These are phyloP conservation scores for Talaromyces sp. DNA, from an alignment of 2,329 filamentous ascomycete genomes.

Conservation along the genomic window DNA sequence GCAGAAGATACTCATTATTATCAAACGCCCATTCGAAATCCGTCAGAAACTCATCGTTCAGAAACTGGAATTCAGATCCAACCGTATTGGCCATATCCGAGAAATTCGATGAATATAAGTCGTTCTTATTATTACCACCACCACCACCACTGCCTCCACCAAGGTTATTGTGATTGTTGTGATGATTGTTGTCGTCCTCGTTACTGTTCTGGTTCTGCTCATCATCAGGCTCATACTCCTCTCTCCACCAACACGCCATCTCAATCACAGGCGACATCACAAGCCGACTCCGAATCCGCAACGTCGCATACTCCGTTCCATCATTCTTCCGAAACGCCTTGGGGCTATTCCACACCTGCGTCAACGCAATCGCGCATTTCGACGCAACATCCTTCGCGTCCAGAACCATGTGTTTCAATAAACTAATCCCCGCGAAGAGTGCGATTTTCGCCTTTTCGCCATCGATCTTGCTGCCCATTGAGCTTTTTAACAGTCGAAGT, in stretches of 20 bases:
- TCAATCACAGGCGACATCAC: conserved; percentile 35
- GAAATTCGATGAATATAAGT: neutral
- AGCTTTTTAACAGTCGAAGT: conserved; percentile 37
- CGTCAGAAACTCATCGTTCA: conserved; percentile 36
- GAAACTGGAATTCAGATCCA: conserved; percentile 13
- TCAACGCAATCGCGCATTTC: conserved; percentile 31
- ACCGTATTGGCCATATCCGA: neutral
- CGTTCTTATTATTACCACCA: neutral
- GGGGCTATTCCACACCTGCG: conserved; percentile 38
- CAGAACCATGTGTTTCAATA: conserved; percentile 35
- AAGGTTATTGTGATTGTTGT: conserved; percentile 2
- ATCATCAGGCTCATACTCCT: conserved; percentile 32
- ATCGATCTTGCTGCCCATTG: conserved; percentile 28
- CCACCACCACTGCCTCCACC: no score
- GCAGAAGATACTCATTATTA: conserved; percentile 27
- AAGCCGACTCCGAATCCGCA: conserved; percentile 39
- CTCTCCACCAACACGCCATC: conserved; percentile 41
- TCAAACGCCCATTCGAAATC: conserved; percentile 36
- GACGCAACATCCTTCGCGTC: conserved; percentile 33
- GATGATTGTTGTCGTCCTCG: neutral
- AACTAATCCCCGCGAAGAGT: conserved; percentile 35
- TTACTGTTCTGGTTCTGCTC: conserved; percentile 7
- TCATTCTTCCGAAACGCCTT: conserved; percentile 38
- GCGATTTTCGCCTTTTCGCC: conserved; percentile 28
- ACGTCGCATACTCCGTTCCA: conserved; percentile 28